Evolutionary conservation across 2,329 filamentous ascomycete species (phyloP), one percentile per base, ranked within the genome.

Genomic region (Colletotrichum chrysophilum): DNA sequence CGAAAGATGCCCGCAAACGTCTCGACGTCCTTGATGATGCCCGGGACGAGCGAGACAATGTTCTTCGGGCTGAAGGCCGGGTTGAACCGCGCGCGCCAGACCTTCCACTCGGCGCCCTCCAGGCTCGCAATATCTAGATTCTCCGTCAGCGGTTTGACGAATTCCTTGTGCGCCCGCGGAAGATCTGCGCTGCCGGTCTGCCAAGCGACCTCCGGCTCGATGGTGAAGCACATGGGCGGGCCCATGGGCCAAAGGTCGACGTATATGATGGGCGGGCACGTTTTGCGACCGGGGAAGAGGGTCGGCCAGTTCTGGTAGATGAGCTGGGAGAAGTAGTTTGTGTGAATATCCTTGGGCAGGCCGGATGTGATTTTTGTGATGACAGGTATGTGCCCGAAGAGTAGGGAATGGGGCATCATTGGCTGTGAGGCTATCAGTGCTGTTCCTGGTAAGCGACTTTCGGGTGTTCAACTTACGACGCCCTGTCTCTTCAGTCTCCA

Each of bases 51-150:
- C 2, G 81, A 80, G 2, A 78, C 79, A 60, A 86, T 72, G 62
- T 84, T 86, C 66, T 84, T 80, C 24, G 80, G 78, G 62, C 84
- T 85, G 74, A 87, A 87, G 3, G 81, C 83, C 1, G 83, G 84
- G 28, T 80, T 86, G 34, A 86, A 82, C 24, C 81, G 70, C 34
- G 77, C 77, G 71, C 66, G 82, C 81, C 83, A 86, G 9, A 79
- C 36, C 34, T 79, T 78, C 71, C 80, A 83, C 30, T 76, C 74
- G 5, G 64, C 74, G 3, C 83, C 84, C 9, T 85, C 82, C 55
- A 79, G 79, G 7, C 80, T 80, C 4, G 83, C 71, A 1, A 86
- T 75, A 66, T 86, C 85, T 4, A 79, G 61, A 16, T 79, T 80
- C 28, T 78, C 77, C 3, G 84, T 84, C 9, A 86, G 70, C 3